Conservation (phyloP, 2,329 filamentous ascomycete genomes). For the Diaporthe citriasiana region DNA sequence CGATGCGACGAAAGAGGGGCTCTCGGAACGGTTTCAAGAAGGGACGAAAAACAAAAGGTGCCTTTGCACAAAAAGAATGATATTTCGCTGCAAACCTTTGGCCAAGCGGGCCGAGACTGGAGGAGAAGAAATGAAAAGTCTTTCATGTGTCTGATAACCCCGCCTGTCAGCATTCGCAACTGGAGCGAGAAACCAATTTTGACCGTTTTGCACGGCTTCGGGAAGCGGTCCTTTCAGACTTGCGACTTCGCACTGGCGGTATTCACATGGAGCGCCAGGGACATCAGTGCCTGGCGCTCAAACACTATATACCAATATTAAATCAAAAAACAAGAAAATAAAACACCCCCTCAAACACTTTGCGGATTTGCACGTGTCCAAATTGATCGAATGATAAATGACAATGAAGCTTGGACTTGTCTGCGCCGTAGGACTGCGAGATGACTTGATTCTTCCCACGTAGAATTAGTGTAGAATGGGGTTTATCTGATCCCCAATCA, state of each 20-base stretch:
- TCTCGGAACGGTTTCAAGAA: constrained; percentile 38
- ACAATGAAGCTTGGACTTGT: background rate
- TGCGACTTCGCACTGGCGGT: background rate
- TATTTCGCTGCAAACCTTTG: constrained; percentile 10
- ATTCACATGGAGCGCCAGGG: background rate
- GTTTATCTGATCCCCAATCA: background rate
- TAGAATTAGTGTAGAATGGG: background rate
- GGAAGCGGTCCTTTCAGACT: background rate
- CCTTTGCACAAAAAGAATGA: constrained; percentile 40
- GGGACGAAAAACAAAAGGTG: constrained; percentile 37
- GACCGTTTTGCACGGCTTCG: background rate
- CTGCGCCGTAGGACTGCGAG: background rate
- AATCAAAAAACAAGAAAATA: constrained; percentile 48
- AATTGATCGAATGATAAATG: background rate
- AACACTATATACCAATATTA: constrained; percentile 34
- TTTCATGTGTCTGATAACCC: constrained; percentile 2
- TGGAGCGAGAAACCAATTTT: background rate
- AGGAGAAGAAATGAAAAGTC: constrained; percentile 42
- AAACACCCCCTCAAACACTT: constrained; percentile 40
- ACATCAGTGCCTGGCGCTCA: background rate
- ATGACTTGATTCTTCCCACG: background rate
- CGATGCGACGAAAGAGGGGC: constrained; percentile 41
- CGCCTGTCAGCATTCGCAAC: background rate
- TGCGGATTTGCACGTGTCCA: background rate
- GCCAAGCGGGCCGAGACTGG: constrained; percentile 30